These are phyloP conservation scores for Plasmodium inui DNA, from an alignment of 169 alveolate species.

Conservation along the genomic window DNA sequence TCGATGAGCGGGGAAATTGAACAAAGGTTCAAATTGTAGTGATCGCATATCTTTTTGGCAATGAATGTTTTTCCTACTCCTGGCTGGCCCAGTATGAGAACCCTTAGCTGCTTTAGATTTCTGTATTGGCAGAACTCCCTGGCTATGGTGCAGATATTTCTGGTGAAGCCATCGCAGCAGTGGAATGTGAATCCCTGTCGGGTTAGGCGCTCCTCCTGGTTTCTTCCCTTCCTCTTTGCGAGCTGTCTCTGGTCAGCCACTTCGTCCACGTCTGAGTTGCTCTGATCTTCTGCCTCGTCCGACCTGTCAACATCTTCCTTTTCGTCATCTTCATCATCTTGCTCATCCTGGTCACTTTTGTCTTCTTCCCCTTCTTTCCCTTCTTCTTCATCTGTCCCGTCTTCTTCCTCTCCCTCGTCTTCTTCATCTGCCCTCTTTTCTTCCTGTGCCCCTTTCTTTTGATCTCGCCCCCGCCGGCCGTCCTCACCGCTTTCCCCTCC, in stretches of 20 bases:
- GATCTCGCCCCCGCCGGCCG: neutral
- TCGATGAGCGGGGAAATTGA: conserved; percentile 16
- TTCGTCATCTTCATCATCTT: neutral
- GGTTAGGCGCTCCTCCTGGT: neutral
- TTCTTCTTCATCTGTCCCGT: neutral
- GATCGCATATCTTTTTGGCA: conserved; percentile 47
- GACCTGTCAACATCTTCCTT: neutral
- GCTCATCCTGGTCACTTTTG: neutral
- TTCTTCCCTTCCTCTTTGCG: neutral
- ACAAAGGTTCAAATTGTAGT: conserved; percentile 39
- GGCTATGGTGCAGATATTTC: conserved; percentile 22
- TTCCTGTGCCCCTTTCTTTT: neutral
- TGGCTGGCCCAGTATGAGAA: conserved; percentile 44
- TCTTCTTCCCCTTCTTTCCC: neutral
- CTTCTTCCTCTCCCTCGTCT: neutral
- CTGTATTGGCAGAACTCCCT: conserved; percentile 56
- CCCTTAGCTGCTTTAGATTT: conserved; percentile 18
- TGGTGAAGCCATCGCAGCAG: conserved; percentile 40
- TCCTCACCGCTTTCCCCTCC: neutral
- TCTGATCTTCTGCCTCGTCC: neutral
- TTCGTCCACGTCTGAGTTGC: neutral
- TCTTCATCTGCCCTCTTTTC: too few relatives aligned
- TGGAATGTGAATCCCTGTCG: conserved; percentile 1
- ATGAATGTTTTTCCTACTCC: conserved; percentile 66
- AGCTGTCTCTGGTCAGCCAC: neutral